A percentile compares a stretch with the other conserved stretches of the same genome.
These are phyloP conservation scores for Isabelozyma pseudorhagii DNA, from an alignment of 805 yeast genomes.

Conservation along the genomic window DNA sequence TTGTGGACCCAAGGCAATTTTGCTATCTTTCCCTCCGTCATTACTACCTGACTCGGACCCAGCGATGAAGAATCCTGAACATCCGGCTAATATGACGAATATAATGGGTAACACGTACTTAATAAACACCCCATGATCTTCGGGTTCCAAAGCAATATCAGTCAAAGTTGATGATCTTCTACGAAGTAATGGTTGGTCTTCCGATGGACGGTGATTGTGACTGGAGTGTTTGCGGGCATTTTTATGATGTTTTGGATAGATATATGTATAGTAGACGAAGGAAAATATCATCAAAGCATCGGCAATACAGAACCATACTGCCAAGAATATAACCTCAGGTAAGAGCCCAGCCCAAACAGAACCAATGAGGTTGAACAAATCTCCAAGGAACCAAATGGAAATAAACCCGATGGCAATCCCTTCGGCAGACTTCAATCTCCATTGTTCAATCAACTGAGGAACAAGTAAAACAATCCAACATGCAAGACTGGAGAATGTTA, in stretches of 20 bases:
- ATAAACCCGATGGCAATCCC: conserved; percentile 72
- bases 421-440: conserved; percentile 71
- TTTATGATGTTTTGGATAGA: conserved; percentile 39
- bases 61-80: conserved; percentile 54
- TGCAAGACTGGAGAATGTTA: conserved; percentile 44
- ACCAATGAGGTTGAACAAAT: conserved; percentile 63
- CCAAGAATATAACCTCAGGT: conserved; percentile 67
- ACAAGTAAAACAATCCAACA: conserved; percentile 76
- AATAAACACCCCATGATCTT: conserved; percentile 43
- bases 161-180: conserved; percentile 54
- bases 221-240: conserved; percentile 11
- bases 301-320: conserved; percentile 74
- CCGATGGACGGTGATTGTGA: conserved; percentile 14
- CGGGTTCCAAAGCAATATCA: conserved; percentile 46
- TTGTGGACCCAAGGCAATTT: conserved; percentile 55
- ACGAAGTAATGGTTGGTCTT: conserved; percentile 31
- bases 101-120: conserved; percentile 56
- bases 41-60: conserved; percentile 23
- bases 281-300: conserved; percentile 58
- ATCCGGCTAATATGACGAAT: conserved; percentile 62
- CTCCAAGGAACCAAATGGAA: conserved; percentile 70
- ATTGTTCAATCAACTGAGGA: conserved; percentile 79
- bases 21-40: conserved; percentile 15
- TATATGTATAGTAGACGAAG: conserved; percentile 52
- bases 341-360: conserved; percentile 66